Conservation (phyloP, 164 flowering plant genomes). For the Magnolia kwangsiensis region DNA sequence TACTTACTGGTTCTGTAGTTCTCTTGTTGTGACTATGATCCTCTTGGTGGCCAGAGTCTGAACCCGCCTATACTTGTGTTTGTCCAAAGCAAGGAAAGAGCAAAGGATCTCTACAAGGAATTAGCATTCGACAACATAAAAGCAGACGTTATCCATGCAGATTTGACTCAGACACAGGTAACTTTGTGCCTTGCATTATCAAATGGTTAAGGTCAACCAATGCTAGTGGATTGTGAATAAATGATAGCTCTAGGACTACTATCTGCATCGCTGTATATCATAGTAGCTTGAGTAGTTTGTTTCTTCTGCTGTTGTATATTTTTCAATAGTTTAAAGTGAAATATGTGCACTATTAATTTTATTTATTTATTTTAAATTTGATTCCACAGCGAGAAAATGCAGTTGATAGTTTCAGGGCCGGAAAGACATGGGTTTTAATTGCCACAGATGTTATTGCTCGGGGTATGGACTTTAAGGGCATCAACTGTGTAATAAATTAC, state of each 20-base stretch:
- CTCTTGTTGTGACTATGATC: not conserved
- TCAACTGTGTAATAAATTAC: conserved; percentile 91
- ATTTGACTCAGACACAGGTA: conserved; percentile 75
- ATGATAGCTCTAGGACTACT: not conserved
- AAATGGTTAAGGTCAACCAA: not conserved
- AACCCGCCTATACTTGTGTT: conserved; percentile 91
- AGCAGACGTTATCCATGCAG: conserved; percentile 83
- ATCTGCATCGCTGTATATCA: too few relatives aligned
- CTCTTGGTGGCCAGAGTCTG: conserved; percentile 54
- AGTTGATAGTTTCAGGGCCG: conserved; percentile 82
- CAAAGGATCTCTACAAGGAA: conserved; percentile 82
- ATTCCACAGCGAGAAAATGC: conserved; percentile 75
- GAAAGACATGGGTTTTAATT: conserved; percentile 94
- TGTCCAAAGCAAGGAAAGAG: conserved; percentile 95
- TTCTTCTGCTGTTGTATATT: not conserved
- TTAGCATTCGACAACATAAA: conserved; percentile 61
- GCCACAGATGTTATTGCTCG: conserved; percentile 96
- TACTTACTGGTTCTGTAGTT: not conserved
- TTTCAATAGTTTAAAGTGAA: conserved; percentile 4
- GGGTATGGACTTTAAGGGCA: conserved; percentile 97
- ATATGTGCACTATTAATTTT: not conserved
- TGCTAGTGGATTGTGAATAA: not conserved
- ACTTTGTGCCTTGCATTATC: not conserved
- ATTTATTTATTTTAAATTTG: conserved; percentile 1
- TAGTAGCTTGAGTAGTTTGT: not conserved